Percentiles rank a stretch among this genome's conserved stretches.
phyloP scores from a whole-genome alignment of 2,329 filamentous ascomycete species.

The Amphichorda felina region DNA sequence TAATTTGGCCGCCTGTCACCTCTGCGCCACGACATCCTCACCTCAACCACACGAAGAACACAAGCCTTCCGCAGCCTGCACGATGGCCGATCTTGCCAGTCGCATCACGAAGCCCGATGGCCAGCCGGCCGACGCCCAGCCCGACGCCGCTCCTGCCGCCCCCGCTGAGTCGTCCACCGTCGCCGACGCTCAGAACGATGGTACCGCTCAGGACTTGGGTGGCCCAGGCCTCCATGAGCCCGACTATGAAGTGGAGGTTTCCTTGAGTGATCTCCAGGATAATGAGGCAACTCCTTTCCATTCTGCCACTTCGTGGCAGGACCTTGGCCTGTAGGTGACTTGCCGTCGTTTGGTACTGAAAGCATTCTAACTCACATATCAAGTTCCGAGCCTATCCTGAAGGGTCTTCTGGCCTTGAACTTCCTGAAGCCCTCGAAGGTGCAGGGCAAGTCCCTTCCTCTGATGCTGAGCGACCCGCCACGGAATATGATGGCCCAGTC shows the following conservation, averaged over 20 bases:
- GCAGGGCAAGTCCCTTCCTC: constrained; percentile 84
- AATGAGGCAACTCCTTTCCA: constrained; percentile 81
- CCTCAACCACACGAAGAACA: no score
- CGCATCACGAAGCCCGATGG: constrained; percentile 35
- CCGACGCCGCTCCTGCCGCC: constrained; percentile 10
- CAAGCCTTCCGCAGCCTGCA: no score
- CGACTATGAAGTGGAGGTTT: constrained; percentile 83
- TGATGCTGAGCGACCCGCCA: constrained; percentile 79
- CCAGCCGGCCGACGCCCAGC: constrained; percentile 8
- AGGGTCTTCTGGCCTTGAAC: constrained; percentile 68
- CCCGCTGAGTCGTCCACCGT: constrained; percentile 9
- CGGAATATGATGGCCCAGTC: constrained; percentile 95
- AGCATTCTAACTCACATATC: background rate
- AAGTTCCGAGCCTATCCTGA: constrained; percentile 47
- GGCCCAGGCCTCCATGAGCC: constrained; percentile 54
- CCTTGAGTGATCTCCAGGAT: constrained; percentile 77
- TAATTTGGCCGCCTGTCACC: no score
- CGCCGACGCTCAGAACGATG: constrained; percentile 23
- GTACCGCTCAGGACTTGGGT: constrained; percentile 19
- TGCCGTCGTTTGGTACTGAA: background rate
- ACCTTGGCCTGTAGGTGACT: constrained; percentile 66
- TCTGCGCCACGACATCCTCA: no score
- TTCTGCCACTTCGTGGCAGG: constrained; percentile 73
- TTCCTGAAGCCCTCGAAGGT: constrained; percentile 97
- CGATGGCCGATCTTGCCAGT: constrained; percentile 38